Evolutionary conservation across 148 eudicot genomes (phyloP).

Genomic region (Agrostemma githago): DNA sequence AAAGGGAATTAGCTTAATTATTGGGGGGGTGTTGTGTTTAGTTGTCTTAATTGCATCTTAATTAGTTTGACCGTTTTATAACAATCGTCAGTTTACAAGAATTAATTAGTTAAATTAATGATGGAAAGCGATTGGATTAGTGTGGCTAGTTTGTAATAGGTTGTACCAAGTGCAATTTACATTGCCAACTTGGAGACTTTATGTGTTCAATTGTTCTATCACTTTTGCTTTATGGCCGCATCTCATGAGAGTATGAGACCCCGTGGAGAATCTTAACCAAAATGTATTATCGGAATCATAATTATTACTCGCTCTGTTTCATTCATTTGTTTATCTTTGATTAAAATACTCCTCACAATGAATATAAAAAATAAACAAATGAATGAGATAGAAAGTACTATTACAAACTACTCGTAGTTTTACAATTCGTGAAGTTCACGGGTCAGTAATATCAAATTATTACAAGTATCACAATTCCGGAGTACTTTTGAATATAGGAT

Average conservation of each 20-base stretch:
- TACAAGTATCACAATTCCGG: no score
- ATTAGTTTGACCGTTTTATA: background rate
- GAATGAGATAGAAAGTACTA: no score
- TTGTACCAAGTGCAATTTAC: background rate
- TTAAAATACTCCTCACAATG: no score
- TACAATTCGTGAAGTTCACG: no score
- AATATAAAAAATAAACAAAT: no score
- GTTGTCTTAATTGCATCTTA: background rate
- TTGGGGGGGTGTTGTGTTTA: background rate
- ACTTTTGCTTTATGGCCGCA: background rate
- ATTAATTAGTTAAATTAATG: background rate
- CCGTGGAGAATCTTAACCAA: background rate
- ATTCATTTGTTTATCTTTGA: no score
- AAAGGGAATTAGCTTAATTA: background rate
- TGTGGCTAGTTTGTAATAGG: background rate
- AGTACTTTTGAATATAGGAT: no score
- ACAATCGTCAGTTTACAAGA: background rate
- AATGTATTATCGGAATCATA: no score
- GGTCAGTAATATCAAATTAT: no score
- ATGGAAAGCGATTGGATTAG: background rate
- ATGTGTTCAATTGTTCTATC: background rate
- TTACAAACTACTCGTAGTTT: no score
- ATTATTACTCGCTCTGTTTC: no score
- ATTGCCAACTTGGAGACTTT: conserved; percentile 9
- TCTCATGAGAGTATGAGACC: background rate